Evolutionary conservation across 148 eudicot species (phyloP).

Genomic region (Cornus controversa): DNA sequence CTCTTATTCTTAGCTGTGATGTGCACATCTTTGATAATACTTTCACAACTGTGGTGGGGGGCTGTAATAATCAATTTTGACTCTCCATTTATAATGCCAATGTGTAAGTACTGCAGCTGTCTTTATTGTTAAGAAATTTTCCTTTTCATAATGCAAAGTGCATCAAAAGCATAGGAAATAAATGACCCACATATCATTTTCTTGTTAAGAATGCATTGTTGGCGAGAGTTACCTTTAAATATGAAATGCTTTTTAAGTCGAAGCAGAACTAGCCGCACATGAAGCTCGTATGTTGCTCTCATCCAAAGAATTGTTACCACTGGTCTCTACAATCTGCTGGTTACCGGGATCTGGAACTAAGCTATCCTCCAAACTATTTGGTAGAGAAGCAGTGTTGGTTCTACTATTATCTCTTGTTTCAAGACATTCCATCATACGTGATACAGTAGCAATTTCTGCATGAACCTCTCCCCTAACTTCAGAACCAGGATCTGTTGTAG

Average conservation of each 20-base stretch:
- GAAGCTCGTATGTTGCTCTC: slow-evolving; percentile 41
- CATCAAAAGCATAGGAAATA: too few species aligned
- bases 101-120: too few species aligned
- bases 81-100: too few species aligned
- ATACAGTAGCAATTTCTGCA: slow-evolving; percentile 58
- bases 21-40: too few species aligned
- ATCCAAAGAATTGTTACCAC: slow-evolving; percentile 25
- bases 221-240: slow-evolving; percentile 39
- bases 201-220: too few species aligned
- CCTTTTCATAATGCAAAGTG: too few species aligned
- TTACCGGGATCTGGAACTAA: slow-evolving; percentile 28
- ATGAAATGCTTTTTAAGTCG: slow-evolving; percentile 38
- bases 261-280: slow-evolving; percentile 50
- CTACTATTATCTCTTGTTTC: slow-evolving; percentile 46
- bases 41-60: too few species aligned
- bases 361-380: slow-evolving; percentile 44
- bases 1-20: too few species aligned
- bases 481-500: slow-evolving; percentile 51
- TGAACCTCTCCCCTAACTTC: slow-evolving; percentile 62
- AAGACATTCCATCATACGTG: slow-evolving; percentile 78
- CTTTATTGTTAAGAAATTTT: too few species aligned
- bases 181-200: too few species aligned
- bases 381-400: slow-evolving; percentile 30
- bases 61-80: too few species aligned
- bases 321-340: slow-evolving; percentile 24